Conservation (phyloP, 177 flowering plant species). For the Telopea speciosissima region DNA sequence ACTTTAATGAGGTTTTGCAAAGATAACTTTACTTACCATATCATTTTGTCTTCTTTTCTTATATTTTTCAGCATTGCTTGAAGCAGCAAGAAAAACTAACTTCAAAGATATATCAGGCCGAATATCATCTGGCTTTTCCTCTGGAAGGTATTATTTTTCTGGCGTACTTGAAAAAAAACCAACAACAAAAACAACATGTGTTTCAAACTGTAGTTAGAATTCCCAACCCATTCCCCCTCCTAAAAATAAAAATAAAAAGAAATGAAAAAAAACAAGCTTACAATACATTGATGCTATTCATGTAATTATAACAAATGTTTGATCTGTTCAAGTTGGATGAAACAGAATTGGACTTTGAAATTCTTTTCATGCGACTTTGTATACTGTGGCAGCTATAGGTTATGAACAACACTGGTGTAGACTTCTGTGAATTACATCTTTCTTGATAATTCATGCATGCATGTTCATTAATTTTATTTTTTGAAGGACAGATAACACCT, state of each 20-base stretch:
- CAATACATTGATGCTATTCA: background rate
- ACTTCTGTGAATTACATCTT: background rate
- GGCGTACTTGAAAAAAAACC: background rate
- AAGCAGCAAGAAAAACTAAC: conserved; percentile 81
- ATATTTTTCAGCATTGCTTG: conserved; percentile 72
- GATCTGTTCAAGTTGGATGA: background rate
- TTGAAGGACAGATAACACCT: background rate
- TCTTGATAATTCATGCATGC: background rate
- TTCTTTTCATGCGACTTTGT: background rate
- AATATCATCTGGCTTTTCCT: conserved; percentile 74
- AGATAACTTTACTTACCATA: background rate
- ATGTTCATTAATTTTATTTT: background rate
- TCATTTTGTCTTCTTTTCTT: background rate
- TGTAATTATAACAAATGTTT: background rate
- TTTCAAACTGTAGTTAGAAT: background rate
- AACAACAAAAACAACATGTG: no score
- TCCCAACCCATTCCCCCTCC: no score
- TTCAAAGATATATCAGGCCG: conserved; percentile 53
- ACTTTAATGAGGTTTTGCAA: background rate
- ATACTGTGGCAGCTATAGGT: background rate
- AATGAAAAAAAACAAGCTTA: no score
- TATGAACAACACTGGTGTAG: background rate
- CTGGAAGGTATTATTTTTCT: conserved; percentile 54
- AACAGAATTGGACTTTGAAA: background rate
- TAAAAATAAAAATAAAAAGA: no score